phyloP scores from a whole-genome alignment of 768 basidiomycete species.

The Rhizopogon salebrosus region DNA sequence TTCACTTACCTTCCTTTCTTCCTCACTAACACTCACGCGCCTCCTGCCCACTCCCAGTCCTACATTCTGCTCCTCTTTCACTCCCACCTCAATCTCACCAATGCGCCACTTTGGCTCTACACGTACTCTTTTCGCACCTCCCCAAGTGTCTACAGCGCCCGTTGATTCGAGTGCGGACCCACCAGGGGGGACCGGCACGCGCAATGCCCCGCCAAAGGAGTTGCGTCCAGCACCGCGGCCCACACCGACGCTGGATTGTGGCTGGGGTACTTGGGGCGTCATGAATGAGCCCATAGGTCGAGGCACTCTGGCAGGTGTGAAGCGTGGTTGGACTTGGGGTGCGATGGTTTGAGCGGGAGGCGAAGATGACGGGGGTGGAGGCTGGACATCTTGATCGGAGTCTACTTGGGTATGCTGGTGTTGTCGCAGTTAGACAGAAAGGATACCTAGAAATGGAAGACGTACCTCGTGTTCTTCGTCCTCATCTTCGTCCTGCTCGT shows the following conservation, averaged over 20 bases:
- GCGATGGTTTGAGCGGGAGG: neutral
- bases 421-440: neutral
- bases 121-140: constrained; percentile 33
- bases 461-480: constrained; percentile 15
- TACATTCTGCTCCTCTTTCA: constrained; percentile 8
- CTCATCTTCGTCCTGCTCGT: constrained; percentile 20
- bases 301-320: constrained; percentile 9
- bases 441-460: neutral
- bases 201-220: constrained; percentile 36
- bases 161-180: constrained; percentile 11
- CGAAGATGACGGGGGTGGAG: neutral
- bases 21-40: constrained; percentile 8
- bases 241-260: neutral
- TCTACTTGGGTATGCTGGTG: neutral
- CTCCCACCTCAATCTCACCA: constrained; percentile 34
- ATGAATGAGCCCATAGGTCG: constrained; percentile 38
- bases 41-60: neutral
- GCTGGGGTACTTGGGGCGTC: constrained; percentile 46
- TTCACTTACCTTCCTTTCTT: constrained; percentile 11
- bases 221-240: constrained; percentile 20
- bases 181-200: constrained; percentile 1
- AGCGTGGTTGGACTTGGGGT: neutral
- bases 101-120: constrained; percentile 53
- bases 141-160: constrained; percentile 25
- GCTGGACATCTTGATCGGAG: neutral